Base-by-base conservation (phyloP, 305 asterid genomes). In the Salvia sclarea region DNA sequence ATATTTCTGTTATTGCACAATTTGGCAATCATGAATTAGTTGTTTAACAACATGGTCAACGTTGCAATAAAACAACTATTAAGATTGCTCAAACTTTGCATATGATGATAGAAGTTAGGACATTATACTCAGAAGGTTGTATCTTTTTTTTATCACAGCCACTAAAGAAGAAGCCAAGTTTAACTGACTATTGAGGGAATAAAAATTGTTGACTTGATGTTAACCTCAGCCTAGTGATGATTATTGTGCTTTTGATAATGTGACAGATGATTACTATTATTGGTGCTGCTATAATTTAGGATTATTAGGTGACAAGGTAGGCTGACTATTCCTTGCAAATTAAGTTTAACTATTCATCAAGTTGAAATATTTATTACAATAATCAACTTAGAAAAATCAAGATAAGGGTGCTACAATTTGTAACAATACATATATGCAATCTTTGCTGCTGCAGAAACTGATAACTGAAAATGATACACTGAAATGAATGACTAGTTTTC, bases 221-320 rank as follows among this genome's bases (percentile, higher is more conserved):
- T 17, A 13, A 31, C 9, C 44, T 17, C 37, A 43, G 55, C 33
- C 14, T 28, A 25, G 17, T 1, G 17, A 45, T 45, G 17, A 22
- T 35, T 53, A 53, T 10, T 24, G 5, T 53, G 61, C 40, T 55
- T 55, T 41, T 56, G 24, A 56, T 30, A 59, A 18, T 58, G 61
- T 50, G 48, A 33, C 61, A 48, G 8, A 56, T 50, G 38, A 52
- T 53, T 33, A 12, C 41, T 41, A 38, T 25, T 37, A 13, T 25
- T 54, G 43, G 8, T 69, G 68, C 41, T 69, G 47, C 52, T 59
- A 20, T 45, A 20, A 45, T 7, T 69, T 69, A 31, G 21, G 68
- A 33, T 50, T 35, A 58, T 59, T 59, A 69, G 74, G 75, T 61
- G 62, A 69, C 30, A 33, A 55, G 61, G 59, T 12, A 35, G 47